phyloP scores from a whole-genome alignment of 2,329 filamentous ascomycete species.

The Falciphora oryzae region DNA sequence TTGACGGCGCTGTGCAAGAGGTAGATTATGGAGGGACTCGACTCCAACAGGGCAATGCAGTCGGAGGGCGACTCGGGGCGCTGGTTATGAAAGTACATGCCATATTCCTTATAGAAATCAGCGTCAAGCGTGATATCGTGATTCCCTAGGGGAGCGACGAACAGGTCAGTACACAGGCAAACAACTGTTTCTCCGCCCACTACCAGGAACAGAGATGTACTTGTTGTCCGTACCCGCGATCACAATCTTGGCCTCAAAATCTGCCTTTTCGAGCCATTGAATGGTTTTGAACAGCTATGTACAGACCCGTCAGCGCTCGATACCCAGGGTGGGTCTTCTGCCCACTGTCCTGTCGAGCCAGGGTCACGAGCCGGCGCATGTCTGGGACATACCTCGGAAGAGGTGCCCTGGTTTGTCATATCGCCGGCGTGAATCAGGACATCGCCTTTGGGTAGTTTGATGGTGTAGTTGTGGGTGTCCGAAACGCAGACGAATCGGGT shows the following conservation, averaged over 20 bases:
- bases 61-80: slow-evolving; percentile 43
- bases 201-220: no score
- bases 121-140: slow-evolving; percentile 68
- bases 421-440: slow-evolving; percentile 73
- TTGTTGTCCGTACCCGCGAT: slow-evolving; percentile 49
- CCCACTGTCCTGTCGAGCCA: no score
- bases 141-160: slow-evolving; percentile 48
- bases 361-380: no score
- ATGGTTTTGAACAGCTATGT: slow-evolving; percentile 29
- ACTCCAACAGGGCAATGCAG: slow-evolving; percentile 49
- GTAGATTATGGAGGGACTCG: slow-evolving; percentile 55
- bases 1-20: slow-evolving; percentile 52
- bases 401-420: slow-evolving; percentile 65
- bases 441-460: slow-evolving; percentile 64
- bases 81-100: slow-evolving; percentile 50
- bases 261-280: slow-evolving; percentile 60
- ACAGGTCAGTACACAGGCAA: background rate
- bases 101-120: slow-evolving; percentile 52
- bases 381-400: slow-evolving; percentile 37
- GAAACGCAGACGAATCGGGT: slow-evolving; percentile 70
- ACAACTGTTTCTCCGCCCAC: background rate
- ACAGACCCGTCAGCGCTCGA: background rate
- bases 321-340: no score
- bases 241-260: slow-evolving; percentile 66
- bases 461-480: slow-evolving; percentile 65